Base-by-base conservation (phyloP, 768 basidiomycete species). In the Suillus spraguei region DNA sequence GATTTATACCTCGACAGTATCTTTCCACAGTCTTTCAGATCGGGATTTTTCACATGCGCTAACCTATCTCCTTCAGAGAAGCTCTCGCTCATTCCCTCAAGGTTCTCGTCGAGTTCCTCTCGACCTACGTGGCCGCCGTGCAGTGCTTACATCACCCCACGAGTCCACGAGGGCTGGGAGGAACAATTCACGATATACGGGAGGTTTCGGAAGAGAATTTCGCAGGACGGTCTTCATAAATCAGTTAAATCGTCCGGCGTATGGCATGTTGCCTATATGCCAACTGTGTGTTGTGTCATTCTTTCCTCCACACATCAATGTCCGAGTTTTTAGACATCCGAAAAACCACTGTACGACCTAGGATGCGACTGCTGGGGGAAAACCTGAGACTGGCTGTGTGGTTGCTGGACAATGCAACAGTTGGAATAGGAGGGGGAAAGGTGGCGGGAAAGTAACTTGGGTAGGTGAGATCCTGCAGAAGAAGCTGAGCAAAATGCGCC, bases 381-480 rank as follows among this genome's bases (percentile, higher is more conserved):
- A 16, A 44, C 22, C n/a, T 52, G 36, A 42, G n/a, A 60, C 4
- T 36, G 46, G 42, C 49, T 3, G 5, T 64, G 36, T 59, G n/a
- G n/a, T n/a, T n/a, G n/a, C n/a, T n/a, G 3, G 63, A 64, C 8
- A 67, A 60, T n/a, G n/a, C 4, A 39, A 13, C 47, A 8, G 58
- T 66, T 11, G 50, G 46, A 14, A 63, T 35, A 54, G 65, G 66
- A 11, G 65, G 44, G 41, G n/a, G 9, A 66, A 63, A 39, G 66
- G 62, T 2, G 74, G 67, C 17, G 77, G 78, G 70, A 77, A 77
- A 47, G 76, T 77, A 22, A 28, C 28, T 28, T 4, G 28, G 28
- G 28, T 28, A 28, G 28, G 28, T 28, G 28, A 28, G 28, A 47
- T 77, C 70, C 77, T 78, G 44, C 28, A 35, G 61, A 16, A 52